Percentiles rank a stretch among this genome's conserved stretches.
phyloP scores from a whole-genome alignment of 176 grass and related monocot genomes.

The Triticum aestivum region IWGSC_CS_RefSeq_v2.1 NC_057812.1:634935234-634935733 shows the following conservation, averaged over 20 bases:
- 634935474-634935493: conserved; percentile 52
- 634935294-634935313: conserved; percentile 14
- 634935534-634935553: conserved; percentile 55
- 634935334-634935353: conserved; percentile 7
- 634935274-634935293: conserved; percentile 19
- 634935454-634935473: background rate
- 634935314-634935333: conserved; percentile 25
- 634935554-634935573: conserved; percentile 71
- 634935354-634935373: background rate
- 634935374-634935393: conserved; percentile 15
- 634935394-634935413: background rate
- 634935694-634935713: too few species aligned
- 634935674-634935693: too few species aligned
- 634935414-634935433: background rate
- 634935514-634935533: conserved; percentile 34
- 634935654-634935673: too few species aligned
- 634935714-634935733: too few species aligned
- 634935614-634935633: conserved; percentile 9
- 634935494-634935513: conserved; percentile 28
- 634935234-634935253: conserved; percentile 21
- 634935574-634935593: conserved; percentile 47
- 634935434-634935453: background rate
- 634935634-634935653: background rate
- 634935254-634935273: conserved; percentile 10
- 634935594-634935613: conserved; percentile 24